phyloP scores from a whole-genome alignment of 306 rosid genomes.

The Arachis stenosperma region DNA sequence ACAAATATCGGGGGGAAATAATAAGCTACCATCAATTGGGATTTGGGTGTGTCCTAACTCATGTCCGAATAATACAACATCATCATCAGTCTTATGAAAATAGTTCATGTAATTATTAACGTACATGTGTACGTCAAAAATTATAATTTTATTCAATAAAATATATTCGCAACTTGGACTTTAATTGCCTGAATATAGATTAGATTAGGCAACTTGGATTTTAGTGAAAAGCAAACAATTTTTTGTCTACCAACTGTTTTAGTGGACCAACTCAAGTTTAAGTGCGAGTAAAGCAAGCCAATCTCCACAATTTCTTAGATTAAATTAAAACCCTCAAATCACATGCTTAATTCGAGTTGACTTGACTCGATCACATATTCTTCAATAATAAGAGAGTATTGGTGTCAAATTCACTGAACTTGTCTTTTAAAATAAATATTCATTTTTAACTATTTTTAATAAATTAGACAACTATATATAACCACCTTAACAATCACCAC shows the following conservation, averaged over 20 bases:
- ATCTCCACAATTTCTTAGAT: not conserved
- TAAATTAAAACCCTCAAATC: not conserved
- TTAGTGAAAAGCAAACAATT: not conserved
- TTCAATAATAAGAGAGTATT: too few relatives aligned
- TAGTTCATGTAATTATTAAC: not conserved
- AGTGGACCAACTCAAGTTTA: constrained; percentile 15
- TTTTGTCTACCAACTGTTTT: not conserved
- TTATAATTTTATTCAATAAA: constrained; percentile 10
- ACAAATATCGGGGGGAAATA: not conserved
- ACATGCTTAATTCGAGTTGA: too few relatives aligned
- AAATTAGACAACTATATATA: too few relatives aligned
- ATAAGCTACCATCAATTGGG: not conserved
- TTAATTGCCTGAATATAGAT: not conserved
- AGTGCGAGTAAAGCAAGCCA: constrained; percentile 5
- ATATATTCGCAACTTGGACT: constrained; percentile 11
- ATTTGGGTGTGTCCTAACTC: constrained; percentile 12
- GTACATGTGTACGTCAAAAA: not conserved
- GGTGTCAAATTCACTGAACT: too few relatives aligned
- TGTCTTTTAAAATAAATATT: too few relatives aligned
- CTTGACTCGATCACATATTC: too few relatives aligned
- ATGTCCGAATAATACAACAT: not conserved
- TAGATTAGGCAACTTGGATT: constrained; percentile 10
- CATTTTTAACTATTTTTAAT: too few relatives aligned
- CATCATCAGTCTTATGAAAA: constrained; percentile 1
- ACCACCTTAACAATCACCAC: too few relatives aligned